Evolutionary conservation across 2,329 filamentous ascomycete species (phyloP), one percentile per base, ranked within the genome.

Genomic region (Pezizomycotina sp.): DNA sequence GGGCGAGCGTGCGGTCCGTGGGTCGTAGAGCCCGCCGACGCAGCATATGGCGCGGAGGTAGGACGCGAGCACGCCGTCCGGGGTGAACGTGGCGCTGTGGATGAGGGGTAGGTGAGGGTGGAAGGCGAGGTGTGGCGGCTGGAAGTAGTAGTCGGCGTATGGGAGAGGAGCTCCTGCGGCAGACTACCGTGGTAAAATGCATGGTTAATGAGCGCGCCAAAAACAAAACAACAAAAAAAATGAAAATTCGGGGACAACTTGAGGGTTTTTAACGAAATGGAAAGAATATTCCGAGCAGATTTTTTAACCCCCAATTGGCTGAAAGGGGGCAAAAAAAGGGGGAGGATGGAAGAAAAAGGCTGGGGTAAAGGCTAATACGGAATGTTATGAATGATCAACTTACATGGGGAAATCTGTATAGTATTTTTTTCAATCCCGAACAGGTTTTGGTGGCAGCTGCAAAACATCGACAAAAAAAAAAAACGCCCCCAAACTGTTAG

Each of bases 71-170:
- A 51, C 48, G 4, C 42, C 36, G 8, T 43, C 37, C 14, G 48
- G 48, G 28, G 46, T 38, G 30, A 51, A 51, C 12, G 48, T 51
- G 2, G 48, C 36, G 31, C 48, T 50, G 27, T 51, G 48, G 9
- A 51, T 35, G 9, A 51, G 33, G 4, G 48, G 48, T 9, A 51
- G 43, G 34, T 48, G 47, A 7, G 46, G 45, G 30, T 51, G 48
- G 26, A 51, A 51, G 10, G 48, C 46, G 20, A 42, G 48, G 10
- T 36, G 40, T 8, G 41, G 41, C 4, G 48, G 42, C 20, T 44
- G 38, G 27, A 51, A 51, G 34, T 51, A 51, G 20, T 51, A 51
- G 30, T 51, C 48, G 9, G 47, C 47, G 12, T 51, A 51, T 51
- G 48, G 4, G 47, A 47, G 5, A 51, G 38, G 9, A 51, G 31